Evolutionary conservation across 192 early-diverging fungal genomes (phyloP).

Genomic region (Backusella circina): DNA sequence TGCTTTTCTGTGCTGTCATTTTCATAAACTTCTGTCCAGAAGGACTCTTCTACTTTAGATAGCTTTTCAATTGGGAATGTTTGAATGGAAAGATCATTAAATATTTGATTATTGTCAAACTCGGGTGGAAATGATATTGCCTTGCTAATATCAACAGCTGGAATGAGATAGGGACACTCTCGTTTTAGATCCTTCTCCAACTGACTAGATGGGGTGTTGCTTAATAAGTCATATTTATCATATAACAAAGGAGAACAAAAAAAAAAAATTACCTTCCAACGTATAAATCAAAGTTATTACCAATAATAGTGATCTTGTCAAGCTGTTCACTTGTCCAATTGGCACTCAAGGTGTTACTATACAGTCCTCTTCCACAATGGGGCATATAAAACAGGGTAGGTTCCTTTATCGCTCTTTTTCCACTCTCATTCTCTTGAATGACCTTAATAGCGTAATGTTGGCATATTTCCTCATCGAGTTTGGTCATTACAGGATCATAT

Average conservation of each 20-base stretch:
- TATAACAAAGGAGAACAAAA: too few relatives aligned
- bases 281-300: slow-evolving; percentile 34
- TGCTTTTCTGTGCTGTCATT: not conserved
- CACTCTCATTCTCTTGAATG: slow-evolving; percentile 29
- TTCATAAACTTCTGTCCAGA: slow-evolving; percentile 3
- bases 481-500: slow-evolving; percentile 35
- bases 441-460: slow-evolving; percentile 14
- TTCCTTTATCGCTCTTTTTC: slow-evolving; percentile 14
- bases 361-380: slow-evolving; percentile 28
- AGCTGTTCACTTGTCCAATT: slow-evolving; percentile 28
- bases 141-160: slow-evolving; percentile 15
- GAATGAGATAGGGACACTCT: slow-evolving; percentile 32
- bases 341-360: slow-evolving; percentile 29
- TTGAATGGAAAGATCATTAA: slow-evolving; percentile 36
- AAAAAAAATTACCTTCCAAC: slow-evolving; percentile 32
- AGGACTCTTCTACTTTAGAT: not conserved
- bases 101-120: slow-evolving; percentile 34
- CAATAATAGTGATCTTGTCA: slow-evolving; percentile 16
- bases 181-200: slow-evolving; percentile 23
- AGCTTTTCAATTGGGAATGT: slow-evolving; percentile 14
- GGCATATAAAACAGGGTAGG: slow-evolving; percentile 39
- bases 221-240: too few relatives aligned
- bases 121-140: slow-evolving; percentile 22
- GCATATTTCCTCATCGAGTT: slow-evolving; percentile 28
- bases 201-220: slow-evolving; percentile 17